Evolutionary conservation across 2,329 filamentous ascomycete species (phyloP).

Genomic region (Moelleriella libera): DNA sequence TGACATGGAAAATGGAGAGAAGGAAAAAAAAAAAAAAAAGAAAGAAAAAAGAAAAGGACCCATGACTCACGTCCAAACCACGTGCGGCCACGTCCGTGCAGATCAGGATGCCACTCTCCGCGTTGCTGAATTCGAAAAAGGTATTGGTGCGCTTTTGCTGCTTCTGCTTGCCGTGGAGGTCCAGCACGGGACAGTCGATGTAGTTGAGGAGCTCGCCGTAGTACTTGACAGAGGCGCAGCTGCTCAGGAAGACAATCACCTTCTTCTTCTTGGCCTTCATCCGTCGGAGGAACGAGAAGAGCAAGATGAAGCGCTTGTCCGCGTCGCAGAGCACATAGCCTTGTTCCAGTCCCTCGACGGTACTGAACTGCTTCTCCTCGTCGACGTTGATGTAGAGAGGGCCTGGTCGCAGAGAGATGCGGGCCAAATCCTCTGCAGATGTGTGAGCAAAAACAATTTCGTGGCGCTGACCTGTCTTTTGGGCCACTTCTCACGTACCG

Average conservation of each 20-base stretch:
- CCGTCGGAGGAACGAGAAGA: slow-evolving; percentile 88
- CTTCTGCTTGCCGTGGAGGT: slow-evolving; percentile 90
- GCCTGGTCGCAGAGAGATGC: slow-evolving; percentile 81
- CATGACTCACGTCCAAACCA: slow-evolving; percentile 61
- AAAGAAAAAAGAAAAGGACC: not conserved
- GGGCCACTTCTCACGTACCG: slow-evolving; percentile 9
- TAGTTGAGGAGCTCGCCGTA: slow-evolving; percentile 93
- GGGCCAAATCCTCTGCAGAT: slow-evolving; percentile 68
- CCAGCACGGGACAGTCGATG: slow-evolving; percentile 81
- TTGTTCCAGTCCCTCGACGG: slow-evolving; percentile 87
- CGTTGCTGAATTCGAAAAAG: slow-evolving; percentile 82
- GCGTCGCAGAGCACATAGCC: slow-evolving; percentile 90
- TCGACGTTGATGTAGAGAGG: slow-evolving; percentile 97
- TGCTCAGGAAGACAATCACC: slow-evolving; percentile 92
- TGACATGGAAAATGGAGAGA: not conserved
- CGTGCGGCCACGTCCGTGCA: slow-evolving; percentile 94
- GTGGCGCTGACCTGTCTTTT: not conserved
- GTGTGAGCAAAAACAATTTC: not conserved
- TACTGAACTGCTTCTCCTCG: slow-evolving; percentile 75
- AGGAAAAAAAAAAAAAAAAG: not conserved
- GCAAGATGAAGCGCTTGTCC: slow-evolving; percentile 82
- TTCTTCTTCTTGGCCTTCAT: slow-evolving; percentile 74
- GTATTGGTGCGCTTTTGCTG: slow-evolving; percentile 98
- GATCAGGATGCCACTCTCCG: slow-evolving; percentile 74
- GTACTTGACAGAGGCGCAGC: slow-evolving; percentile 89